Percentiles rank a stretch among this genome's conserved stretches.
These are phyloP conservation scores for Venturia aucupariae DNA, from an alignment of 2,329 filamentous ascomycete genomes.

Conservation along the genomic window DNA sequence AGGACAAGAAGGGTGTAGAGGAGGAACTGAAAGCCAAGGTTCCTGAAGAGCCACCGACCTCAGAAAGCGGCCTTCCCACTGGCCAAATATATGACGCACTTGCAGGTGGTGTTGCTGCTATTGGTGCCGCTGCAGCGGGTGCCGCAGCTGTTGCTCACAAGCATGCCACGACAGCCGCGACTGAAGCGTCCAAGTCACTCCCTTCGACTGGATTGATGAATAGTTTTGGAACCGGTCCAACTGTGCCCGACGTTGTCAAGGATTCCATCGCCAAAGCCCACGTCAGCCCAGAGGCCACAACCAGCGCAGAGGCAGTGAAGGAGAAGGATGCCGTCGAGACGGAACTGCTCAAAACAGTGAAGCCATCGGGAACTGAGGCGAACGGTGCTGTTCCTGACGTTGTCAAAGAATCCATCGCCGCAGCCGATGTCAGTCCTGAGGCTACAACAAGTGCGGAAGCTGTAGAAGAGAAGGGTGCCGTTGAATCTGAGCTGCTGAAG, in stretches of 20 bases:
- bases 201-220: background rate
- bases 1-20: constrained; percentile 63
- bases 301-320: constrained; percentile 25
- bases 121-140: constrained; percentile 31
- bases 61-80: constrained; percentile 21
- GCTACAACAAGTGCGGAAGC: constrained; percentile 59
- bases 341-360: constrained; percentile 51
- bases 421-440: constrained; percentile 56
- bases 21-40: constrained; percentile 61
- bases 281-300: constrained; percentile 39
- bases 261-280: constrained; percentile 42
- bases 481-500: constrained; percentile 65
- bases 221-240: background rate
- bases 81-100: constrained; percentile 35
- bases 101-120: constrained; percentile 35
- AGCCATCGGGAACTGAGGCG: background rate
- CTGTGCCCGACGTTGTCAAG: constrained; percentile 34
- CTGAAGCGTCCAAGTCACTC: constrained; percentile 1
- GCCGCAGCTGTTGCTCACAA: constrained; percentile 29
- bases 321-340: constrained; percentile 69
- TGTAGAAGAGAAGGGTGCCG: constrained; percentile 63
- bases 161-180: constrained; percentile 24
- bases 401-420: constrained; percentile 36
- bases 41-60: constrained; percentile 47
- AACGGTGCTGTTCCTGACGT: constrained; percentile 25